phyloP scores from a whole-genome alignment of 208 protist genomes.

The Wallacemonas sp. region DNA sequence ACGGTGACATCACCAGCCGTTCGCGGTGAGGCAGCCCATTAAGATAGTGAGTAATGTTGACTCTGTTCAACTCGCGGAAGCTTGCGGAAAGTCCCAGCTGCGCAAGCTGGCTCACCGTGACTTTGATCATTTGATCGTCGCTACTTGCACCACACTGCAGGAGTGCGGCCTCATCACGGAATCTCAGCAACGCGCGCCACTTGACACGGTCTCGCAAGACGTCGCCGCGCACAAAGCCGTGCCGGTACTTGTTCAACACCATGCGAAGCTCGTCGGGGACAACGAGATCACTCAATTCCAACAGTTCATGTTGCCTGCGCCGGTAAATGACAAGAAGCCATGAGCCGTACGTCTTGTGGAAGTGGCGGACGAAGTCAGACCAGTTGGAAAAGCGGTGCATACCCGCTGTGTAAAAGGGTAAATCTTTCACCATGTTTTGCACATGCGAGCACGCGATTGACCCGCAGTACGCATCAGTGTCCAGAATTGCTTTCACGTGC shows the following conservation, averaged over 20 bases:
- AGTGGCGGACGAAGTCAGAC: constrained; percentile 43
- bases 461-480: constrained; percentile 70
- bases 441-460: constrained; percentile 61
- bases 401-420: constrained; percentile 55
- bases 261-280: constrained; percentile 45
- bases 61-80: constrained; percentile 54
- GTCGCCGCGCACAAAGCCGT: constrained; percentile 29
- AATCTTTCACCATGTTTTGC: constrained; percentile 65
- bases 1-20: constrained; percentile 24
- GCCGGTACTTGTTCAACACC: constrained; percentile 39
- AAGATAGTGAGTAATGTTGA: constrained; percentile 61
- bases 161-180: constrained; percentile 23
- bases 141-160: constrained; percentile 5
- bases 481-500: constrained; percentile 58
- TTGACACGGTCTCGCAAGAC: constrained; percentile 42
- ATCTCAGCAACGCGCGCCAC: constrained; percentile 34
- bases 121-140: constrained; percentile 10
- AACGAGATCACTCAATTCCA: constrained; percentile 48
- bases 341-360: constrained; percentile 31
- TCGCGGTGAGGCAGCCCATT: background rate
- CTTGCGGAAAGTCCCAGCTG: background rate
- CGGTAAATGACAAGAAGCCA: constrained; percentile 49
- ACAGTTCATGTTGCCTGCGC: constrained; percentile 23
- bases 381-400: constrained; percentile 62
- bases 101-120: background rate